These are phyloP conservation scores for Aspergillaceae sp. DNA, from an alignment of 2,329 filamentous ascomycete species.

Conservation along the genomic window DNA sequence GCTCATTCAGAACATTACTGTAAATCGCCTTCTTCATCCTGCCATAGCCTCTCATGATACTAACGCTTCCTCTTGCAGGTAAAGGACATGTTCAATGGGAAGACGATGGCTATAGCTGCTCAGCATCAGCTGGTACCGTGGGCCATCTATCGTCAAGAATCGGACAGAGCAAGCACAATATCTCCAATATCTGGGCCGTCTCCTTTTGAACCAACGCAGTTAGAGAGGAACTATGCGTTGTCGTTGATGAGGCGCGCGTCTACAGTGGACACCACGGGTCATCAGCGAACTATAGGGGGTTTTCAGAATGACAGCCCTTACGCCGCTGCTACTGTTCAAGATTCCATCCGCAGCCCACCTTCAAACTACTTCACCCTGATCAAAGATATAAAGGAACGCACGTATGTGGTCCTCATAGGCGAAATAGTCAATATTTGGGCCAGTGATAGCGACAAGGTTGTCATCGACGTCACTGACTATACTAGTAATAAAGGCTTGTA, in stretches of 20 bases:
- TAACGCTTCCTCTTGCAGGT: conserved; percentile 10
- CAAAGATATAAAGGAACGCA: conserved; percentile 48
- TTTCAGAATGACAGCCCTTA: too few relatives aligned
- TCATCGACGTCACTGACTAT: conserved; percentile 75
- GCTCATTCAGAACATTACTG: conserved; percentile 51
- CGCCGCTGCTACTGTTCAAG: background rate
- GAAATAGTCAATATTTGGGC: conserved; percentile 57
- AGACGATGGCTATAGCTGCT: conserved; percentile 17
- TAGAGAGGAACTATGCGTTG: conserved; percentile 22
- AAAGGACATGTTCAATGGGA: conserved; percentile 9
- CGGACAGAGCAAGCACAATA: conserved; percentile 11
- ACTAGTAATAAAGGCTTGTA: conserved; percentile 61
- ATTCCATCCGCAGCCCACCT: conserved; percentile 2
- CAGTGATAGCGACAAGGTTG: conserved; percentile 39
- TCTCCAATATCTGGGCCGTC: conserved; percentile 21
- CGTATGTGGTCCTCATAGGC: conserved; percentile 62
- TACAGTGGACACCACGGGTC: conserved; percentile 1
- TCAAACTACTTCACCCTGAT: conserved; percentile 49
- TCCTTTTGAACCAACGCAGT: conserved; percentile 16
- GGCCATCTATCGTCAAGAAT: conserved; percentile 26
- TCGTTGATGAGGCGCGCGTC: background rate
- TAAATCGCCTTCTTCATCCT: conserved; percentile 21
- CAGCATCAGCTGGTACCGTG: conserved; percentile 21
- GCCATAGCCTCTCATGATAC: conserved; percentile 5
- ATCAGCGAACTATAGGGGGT: background rate